phyloP scores from a whole-genome alignment of 2,329 filamentous ascomycete species.

The Neospermospora avenae region DNA sequence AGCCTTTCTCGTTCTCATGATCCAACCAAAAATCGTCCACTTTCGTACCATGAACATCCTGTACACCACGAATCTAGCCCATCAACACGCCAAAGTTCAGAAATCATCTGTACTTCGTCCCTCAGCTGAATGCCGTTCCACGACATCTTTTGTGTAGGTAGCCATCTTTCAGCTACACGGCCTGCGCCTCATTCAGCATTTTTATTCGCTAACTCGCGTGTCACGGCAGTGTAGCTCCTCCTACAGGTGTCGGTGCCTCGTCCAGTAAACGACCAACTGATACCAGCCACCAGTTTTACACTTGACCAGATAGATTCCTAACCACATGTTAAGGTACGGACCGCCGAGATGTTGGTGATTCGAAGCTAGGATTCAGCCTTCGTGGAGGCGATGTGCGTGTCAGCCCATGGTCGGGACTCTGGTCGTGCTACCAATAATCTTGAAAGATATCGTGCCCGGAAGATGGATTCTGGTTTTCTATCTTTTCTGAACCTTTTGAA shows the following conservation, averaged over 20 bases:
- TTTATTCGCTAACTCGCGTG: background rate
- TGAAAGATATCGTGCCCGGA: background rate
- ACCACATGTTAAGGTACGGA: background rate
- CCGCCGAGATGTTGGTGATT: background rate
- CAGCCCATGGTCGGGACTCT: background rate
- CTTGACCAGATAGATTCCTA: background rate
- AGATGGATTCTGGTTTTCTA: too few species aligned
- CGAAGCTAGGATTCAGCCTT: conserved; percentile 1
- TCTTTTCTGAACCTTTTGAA: too few species aligned
- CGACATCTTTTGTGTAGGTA: background rate
- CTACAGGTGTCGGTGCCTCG: background rate
- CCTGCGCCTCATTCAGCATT: background rate
- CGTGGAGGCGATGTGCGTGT: background rate
- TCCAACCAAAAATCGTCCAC: background rate
- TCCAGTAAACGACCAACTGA: background rate
- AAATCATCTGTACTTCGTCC: background rate
- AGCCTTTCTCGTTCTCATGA: background rate
- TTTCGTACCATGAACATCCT: background rate
- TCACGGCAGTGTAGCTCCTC: background rate
- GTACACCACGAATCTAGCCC: background rate
- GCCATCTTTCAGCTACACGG: background rate
- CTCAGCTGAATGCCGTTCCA: background rate
- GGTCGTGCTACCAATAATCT: conserved; percentile 5
- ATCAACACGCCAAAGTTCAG: background rate
- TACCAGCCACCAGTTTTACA: background rate